Percentiles rank a stretch among this genome's conserved stretches.
Conservation (phyloP, 352 stramenopile species). For the Globisporangium apiculatum region DNA sequence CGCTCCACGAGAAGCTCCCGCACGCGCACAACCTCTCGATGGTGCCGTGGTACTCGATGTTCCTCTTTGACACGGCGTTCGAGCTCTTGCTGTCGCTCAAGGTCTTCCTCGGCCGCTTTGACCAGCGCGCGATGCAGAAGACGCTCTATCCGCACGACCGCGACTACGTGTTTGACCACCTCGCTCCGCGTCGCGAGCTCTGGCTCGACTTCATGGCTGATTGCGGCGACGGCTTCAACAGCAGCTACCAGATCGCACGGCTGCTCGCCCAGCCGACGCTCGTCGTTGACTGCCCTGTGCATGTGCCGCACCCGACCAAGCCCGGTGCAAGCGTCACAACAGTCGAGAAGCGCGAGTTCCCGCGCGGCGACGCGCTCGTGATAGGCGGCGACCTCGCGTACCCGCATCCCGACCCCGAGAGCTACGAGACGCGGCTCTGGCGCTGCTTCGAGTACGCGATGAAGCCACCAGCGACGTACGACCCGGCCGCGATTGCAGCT, state of each 20-base stretch:
- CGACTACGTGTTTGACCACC: conserved; percentile 80
- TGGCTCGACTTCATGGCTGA: conserved; percentile 95
- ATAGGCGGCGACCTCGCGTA: conserved; percentile 92
- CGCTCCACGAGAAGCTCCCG: conserved; percentile 52
- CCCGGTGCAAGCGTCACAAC: conserved; percentile 14
- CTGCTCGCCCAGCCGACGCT: conserved; percentile 87
- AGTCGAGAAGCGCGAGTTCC: conserved; percentile 50
- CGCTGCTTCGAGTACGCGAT: conserved; percentile 92
- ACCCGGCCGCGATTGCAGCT: conserved; percentile 86
- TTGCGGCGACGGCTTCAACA: conserved; percentile 92
- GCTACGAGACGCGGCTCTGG: conserved; percentile 89
- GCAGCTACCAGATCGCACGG: conserved; percentile 89
- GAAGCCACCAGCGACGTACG: conserved; percentile 80
- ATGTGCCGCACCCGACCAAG: too few species aligned
- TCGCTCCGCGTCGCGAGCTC: conserved; percentile 67
- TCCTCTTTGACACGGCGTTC: conserved; percentile 89
- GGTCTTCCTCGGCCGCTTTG: conserved; percentile 89
- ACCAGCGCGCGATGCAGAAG: conserved; percentile 88
- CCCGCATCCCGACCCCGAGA: conserved; percentile 79
- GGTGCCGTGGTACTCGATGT: conserved; percentile 94
- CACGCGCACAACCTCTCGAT: conserved; percentile 81
- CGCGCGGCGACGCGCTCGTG: conserved; percentile 82
- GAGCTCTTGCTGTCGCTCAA: conserved; percentile 91
- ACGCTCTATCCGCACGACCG: conserved; percentile 67
- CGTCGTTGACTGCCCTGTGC: conserved; percentile 51